Conservation (phyloP, 2,329 filamentous ascomycete species). For the Aureobasidium sp. region DNA sequence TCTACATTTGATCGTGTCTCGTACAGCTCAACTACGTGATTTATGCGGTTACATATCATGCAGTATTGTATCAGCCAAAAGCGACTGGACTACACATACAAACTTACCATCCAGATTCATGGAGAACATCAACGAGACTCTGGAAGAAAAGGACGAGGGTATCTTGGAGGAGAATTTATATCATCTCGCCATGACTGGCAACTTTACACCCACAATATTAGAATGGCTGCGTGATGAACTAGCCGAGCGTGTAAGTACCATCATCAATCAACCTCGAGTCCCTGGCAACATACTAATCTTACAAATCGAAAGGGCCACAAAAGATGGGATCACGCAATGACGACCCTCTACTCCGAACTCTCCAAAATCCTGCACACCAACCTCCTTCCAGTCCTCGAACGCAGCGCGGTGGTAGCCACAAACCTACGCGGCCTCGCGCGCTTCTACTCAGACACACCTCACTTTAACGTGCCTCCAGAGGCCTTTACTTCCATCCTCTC, state of each 20-base stretch:
- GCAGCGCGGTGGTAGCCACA: constrained; percentile 72
- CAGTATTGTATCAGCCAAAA: constrained; percentile 11
- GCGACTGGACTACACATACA: constrained; percentile 18
- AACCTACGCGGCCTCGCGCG: constrained; percentile 76
- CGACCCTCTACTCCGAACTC: constrained; percentile 68
- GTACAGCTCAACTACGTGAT: constrained; percentile 45
- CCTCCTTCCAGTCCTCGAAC: constrained; percentile 79
- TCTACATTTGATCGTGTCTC: constrained; percentile 21
- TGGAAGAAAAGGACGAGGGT: constrained; percentile 58
- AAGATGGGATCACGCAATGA: constrained; percentile 85
- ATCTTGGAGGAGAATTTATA: constrained; percentile 70
- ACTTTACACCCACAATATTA: constrained; percentile 65
- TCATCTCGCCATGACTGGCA: constrained; percentile 76
- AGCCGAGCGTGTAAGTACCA: constrained; percentile 59
- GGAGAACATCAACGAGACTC: constrained; percentile 58
- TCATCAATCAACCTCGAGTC: neutral
- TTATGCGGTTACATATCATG: constrained; percentile 43
- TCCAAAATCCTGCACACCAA: constrained; percentile 77
- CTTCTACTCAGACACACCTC: constrained; percentile 62
- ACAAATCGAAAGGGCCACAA: constrained; percentile 82
- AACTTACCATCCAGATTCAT: constrained; percentile 19
- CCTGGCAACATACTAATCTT: too few species aligned
- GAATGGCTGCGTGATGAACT: constrained; percentile 87
- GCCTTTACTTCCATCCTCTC: constrained; percentile 49
- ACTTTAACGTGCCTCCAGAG: constrained; percentile 45